These are phyloP conservation scores for Annulohypoxylon moriforme DNA, from an alignment of 495 filamentous ascomycete species.

Conservation along the genomic window DNA sequence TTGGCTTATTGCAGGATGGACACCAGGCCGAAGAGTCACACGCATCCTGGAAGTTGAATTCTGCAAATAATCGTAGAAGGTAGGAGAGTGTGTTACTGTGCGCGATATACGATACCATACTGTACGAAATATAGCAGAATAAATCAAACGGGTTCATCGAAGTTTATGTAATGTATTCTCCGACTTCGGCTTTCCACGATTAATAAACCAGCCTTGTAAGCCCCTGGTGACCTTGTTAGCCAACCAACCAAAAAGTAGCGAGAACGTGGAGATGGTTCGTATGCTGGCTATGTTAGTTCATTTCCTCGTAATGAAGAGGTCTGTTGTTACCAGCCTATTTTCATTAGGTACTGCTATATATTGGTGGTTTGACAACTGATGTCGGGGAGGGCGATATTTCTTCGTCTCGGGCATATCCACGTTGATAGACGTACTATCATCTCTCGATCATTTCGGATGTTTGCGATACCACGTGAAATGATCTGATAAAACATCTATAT, in stretches of 20 bases:
- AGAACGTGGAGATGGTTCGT: constrained; percentile 20
- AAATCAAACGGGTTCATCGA: background rate
- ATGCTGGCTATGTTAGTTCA: constrained; percentile 9
- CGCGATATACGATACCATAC: background rate
- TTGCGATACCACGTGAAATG: constrained; percentile 38
- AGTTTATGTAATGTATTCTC: constrained; percentile 18
- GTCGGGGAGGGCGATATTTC: constrained; percentile 1
- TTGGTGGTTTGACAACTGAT: constrained; percentile 8
- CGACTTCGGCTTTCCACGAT: constrained; percentile 31
- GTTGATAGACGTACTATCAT: constrained; percentile 12
- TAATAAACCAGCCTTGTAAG: constrained; percentile 10
- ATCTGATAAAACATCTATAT: constrained; percentile 21
- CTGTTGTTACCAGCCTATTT: constrained; percentile 10
- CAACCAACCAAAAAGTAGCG: constrained; percentile 15
- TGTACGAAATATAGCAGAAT: background rate
- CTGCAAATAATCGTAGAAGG: background rate
- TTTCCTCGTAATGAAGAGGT: background rate
- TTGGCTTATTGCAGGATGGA: background rate
- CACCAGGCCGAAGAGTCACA: background rate
- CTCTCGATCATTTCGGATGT: constrained; percentile 31
- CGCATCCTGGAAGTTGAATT: background rate
- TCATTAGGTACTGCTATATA: constrained; percentile 17
- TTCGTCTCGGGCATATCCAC: constrained; percentile 13
- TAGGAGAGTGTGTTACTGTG: background rate
- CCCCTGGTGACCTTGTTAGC: background rate